Base-by-base conservation (phyloP, 306 rosid species). In the Lathyrus oleraceus region DNA sequence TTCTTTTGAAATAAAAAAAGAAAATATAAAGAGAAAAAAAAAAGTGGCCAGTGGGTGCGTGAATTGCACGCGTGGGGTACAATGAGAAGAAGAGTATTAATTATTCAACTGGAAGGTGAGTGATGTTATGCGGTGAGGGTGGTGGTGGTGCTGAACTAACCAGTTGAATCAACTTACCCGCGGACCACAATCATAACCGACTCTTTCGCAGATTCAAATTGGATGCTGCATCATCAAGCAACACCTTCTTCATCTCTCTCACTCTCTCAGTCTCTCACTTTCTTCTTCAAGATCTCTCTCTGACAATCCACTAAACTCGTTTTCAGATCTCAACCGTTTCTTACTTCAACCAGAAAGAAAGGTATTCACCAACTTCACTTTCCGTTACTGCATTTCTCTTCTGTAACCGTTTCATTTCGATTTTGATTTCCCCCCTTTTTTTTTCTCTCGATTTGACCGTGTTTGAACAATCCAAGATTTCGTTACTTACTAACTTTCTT, bases 291-390 rank as follows among this genome's bases (percentile, higher is more conserved):
- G 82, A 77, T 65, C 63, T 60, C 72, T 47, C 40, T 23, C 16
- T 64, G 56, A 6, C 39, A 56, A 27, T 40, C 59, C 4, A 2
- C 32, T 30, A 32, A 57, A 15, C 74, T 56, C 68, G 40, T 71
- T 84, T 47, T 53, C 85, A 81, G 88, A 81, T 84, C 88, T 76
- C 76, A 20, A 36, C 9, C 71, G 39, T 49, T 64, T 12, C 47
- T 59, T 19, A 30, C 25, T 14, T 45, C 51, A 28, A 59, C 13
- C 15, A 48, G 72, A 30, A 1, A 30, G 35, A 30, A 5, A 67
- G 81, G 85, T 81, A 54, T 65, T 19, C 59, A 71, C 5, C 19
- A 14, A 45, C 71, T 62, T 61, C 8, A 59, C 47, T 35, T 35
- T 35, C 39, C 39, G 8, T 35, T 35, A 35, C 47, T 3, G n/a